These are phyloP conservation scores for Globisporangium splendens DNA, from an alignment of 352 stramenopile species.

Conservation along the genomic window DNA sequence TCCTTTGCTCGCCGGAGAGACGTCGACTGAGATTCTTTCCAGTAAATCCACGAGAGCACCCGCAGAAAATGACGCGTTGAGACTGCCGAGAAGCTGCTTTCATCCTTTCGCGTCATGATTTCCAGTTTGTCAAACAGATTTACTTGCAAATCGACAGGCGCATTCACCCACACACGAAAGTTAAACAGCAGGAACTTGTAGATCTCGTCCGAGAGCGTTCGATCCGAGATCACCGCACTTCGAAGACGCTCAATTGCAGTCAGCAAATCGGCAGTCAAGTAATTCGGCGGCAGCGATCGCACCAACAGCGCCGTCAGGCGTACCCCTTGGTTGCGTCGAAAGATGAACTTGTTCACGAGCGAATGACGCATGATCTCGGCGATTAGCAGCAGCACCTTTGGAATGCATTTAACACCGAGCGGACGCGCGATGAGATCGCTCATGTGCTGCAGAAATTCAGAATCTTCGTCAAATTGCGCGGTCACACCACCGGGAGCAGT, in stretches of 20 bases:
- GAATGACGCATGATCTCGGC: slow-evolving; percentile 86
- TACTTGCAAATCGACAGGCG: slow-evolving; percentile 59
- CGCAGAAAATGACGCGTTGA: slow-evolving; percentile 79
- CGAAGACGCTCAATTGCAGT: slow-evolving; percentile 69
- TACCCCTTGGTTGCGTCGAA: slow-evolving; percentile 72
- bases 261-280: slow-evolving; percentile 66
- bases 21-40: slow-evolving; percentile 38
- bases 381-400: slow-evolving; percentile 73
- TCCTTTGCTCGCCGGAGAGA: slow-evolving; percentile 47
- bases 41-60: slow-evolving; percentile 85
- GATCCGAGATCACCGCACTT: slow-evolving; percentile 75
- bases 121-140: slow-evolving; percentile 82
- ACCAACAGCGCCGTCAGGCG: slow-evolving; percentile 66
- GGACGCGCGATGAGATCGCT: slow-evolving; percentile 68
- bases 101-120: slow-evolving; percentile 70
- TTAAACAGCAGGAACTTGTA: slow-evolving; percentile 85
- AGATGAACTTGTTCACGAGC: slow-evolving; percentile 86
- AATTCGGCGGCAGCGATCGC: slow-evolving; percentile 57
- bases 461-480: slow-evolving; percentile 74
- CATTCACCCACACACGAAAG: slow-evolving; percentile 83
- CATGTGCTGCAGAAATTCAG: slow-evolving; percentile 73
- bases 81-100: slow-evolving; percentile 58
- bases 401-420: slow-evolving; percentile 61
- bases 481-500: slow-evolving; percentile 11
- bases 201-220: slow-evolving; percentile 74